Conservation (phyloP, 176 grass and related monocot species). For the Neostapfia colusana region DNA sequence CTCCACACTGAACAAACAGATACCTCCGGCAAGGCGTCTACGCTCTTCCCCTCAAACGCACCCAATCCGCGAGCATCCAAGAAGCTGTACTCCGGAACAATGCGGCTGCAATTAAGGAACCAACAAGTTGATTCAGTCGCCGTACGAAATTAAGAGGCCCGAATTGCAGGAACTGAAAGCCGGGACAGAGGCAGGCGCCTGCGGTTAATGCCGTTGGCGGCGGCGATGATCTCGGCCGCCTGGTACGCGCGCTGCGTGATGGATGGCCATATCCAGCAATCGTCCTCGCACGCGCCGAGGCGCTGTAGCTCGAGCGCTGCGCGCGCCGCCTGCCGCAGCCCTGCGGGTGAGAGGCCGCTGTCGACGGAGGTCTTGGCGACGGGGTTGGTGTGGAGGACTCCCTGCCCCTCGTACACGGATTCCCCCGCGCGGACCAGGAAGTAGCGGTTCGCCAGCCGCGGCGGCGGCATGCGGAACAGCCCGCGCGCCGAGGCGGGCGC, state of each 20-base stretch:
- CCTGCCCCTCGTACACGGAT: constrained; percentile 74
- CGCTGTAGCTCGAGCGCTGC: constrained; percentile 77
- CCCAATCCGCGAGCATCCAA: constrained; percentile 89
- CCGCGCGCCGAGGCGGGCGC: constrained; percentile 59
- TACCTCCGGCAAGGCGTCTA: constrained; percentile 77
- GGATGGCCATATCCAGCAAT: constrained; percentile 95
- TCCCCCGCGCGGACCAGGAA: constrained; percentile 89
- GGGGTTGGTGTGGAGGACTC: constrained; percentile 77
- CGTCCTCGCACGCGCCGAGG: constrained; percentile 83
- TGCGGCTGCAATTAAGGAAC: constrained; percentile 50
- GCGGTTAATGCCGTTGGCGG: constrained; percentile 63
- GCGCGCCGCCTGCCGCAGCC: constrained; percentile 63
- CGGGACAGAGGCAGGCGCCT: constrained; percentile 39
- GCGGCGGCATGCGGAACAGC: constrained; percentile 90
- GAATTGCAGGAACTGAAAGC: background rate
- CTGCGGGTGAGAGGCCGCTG: constrained; percentile 72
- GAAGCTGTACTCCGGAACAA: constrained; percentile 96
- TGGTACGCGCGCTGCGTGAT: constrained; percentile 95
- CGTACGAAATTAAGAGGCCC: background rate
- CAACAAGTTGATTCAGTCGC: background rate
- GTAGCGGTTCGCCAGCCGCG: constrained; percentile 74
- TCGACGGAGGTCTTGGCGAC: constrained; percentile 92
- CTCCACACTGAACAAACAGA: background rate
- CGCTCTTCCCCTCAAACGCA: constrained; percentile 72
- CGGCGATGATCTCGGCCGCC: constrained; percentile 87